Evolutionary conservation across 108 stramenopile genomes (phyloP), one percentile per base, ranked within the genome.

Genomic region (Aurantiochytrium sp.): DNA sequence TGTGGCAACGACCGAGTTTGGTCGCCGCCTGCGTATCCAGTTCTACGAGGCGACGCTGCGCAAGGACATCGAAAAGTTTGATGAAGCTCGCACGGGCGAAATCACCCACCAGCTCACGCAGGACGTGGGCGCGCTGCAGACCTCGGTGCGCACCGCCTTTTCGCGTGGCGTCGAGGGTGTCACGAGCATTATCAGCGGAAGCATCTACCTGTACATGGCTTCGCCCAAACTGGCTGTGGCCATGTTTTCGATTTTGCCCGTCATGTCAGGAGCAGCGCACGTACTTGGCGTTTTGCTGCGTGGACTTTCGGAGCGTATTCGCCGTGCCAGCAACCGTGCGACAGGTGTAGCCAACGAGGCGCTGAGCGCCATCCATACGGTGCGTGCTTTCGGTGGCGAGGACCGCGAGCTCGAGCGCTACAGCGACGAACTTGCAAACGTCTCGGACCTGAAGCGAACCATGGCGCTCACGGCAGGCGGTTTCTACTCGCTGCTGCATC

Each of bases 111-210:
- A 83, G 51, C 76, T 83, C 10, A 83, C 49, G 12, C 49, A 83
- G 76, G 76, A 83, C 76, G 51, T 83, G 19, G 76, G 76, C 45
- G 45, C 45, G 49, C 76, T 83, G 49, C 76, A 83, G 51, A 83
- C 76, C 14, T 43, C 76, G 10, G 76, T 83, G 51, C 45, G 76
- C 45, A 53, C 76, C 43, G 76, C 76, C 23, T 83, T 83, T 23
- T 83, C 76, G 45, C 45, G 76, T 16, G 76, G 76, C 51, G 76
- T 83, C n/a, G 76, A 83, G 76, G 76, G 76, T 23, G 76, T 83
- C 1, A 83, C 76, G 19, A 25, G 23, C 25, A 83, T 83, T 6
- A 23, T 53, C 19, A 83, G 76, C 28, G 76, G 76, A 12, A 53
- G 76, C 25, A 12, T 53, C 51, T 83, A 53, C 4, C 76, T 83